Percentiles rank a stretch among this genome's conserved stretches.
These are phyloP conservation scores for Colletotrichum musicola DNA, from an alignment of 2,329 filamentous ascomycete genomes.

Conservation along the genomic window DNA sequence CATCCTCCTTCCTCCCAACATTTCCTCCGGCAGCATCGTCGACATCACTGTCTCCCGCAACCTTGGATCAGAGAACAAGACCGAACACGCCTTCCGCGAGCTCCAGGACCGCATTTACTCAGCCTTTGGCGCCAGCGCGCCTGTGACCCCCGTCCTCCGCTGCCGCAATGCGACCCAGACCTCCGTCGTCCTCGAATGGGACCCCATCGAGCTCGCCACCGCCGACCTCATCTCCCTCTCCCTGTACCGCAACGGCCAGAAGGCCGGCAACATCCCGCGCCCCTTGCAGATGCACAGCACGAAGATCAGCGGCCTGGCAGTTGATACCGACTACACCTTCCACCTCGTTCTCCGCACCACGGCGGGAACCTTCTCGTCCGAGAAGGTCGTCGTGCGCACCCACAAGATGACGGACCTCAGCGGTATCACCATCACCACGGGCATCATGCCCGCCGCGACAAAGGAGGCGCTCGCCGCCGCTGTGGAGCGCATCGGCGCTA, in stretches of 20 bases:
- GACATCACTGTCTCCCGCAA: conserved; percentile 97
- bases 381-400: conserved; percentile 87
- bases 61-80: conserved; percentile 78
- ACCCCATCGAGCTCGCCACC: conserved; percentile 91
- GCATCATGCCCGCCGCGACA: conserved; percentile 80
- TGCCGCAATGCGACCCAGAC: conserved; percentile 98
- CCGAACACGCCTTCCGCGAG: conserved; percentile 80
- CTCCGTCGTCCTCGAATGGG: conserved; percentile 98
- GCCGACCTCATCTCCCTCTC: conserved; percentile 90
- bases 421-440: conserved; percentile 94
- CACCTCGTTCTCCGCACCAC: conserved; percentile 91
- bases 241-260: conserved; percentile 95
- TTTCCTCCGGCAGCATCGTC: conserved; percentile 95
- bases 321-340: conserved; percentile 96
- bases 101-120: conserved; percentile 92
- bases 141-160: conserved; percentile 81
- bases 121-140: conserved; percentile 86
- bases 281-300: conserved; percentile 91
- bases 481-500: conserved; percentile 90
- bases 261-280: conserved; percentile 93
- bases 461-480: conserved; percentile 81
- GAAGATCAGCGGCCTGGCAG: conserved; percentile 95
- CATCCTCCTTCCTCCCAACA: conserved; percentile 94
- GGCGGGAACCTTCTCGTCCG: conserved; percentile 87
- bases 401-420: conserved; percentile 99